Evolutionary conservation across 192 early-diverging fungal genomes (phyloP), one percentile per base, ranked within the genome.

Genomic region (Chytriomyces confervae): DNA sequence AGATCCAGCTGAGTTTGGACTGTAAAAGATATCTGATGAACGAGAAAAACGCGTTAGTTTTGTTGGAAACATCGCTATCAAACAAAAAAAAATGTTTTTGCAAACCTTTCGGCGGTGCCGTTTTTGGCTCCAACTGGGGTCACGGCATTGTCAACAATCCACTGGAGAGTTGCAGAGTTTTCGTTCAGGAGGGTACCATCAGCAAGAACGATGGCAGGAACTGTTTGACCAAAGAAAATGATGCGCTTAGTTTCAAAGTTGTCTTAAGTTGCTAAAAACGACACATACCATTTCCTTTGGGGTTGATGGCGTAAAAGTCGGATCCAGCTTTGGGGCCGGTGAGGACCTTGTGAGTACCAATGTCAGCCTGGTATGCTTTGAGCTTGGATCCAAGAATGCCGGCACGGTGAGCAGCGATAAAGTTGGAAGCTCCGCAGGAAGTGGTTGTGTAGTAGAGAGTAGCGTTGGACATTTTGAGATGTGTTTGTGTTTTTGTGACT

Each of bases 171-270:
- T 3, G 80, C 80, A 6, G 69, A 51, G 45, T 77, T 82, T 50
- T 81, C 80, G 63, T 81, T 81, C 69, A 81, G 60, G 27, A 81
- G 16, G n/a, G 62, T 71, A 13, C 80, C 80, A 57, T 82, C 69
- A 3, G 27, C 77, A 16, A 81, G 62, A 0, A 81, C 74, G 11
- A 81, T 49, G 43, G 79, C 27, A 3, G 80, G 80, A 11, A 81
- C 36, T 36, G 36, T 36, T 27, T 27, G 24, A 27, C 24, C 24
- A 27, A 27, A 27, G 24, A 27, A 27, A 27, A 27, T 27, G 24
- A 27, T 27, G 24, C 24, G 24, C 24, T 27, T 27, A 27, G 24
- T 27, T 27, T 60, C 10, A 71, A 60, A 7, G 69, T 51, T 62
- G 29, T 29, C 6, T 10, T 46, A 36, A 68, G 27, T 13, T 20